These are phyloP conservation scores for Monilinia laxa DNA, from an alignment of 2,329 filamentous ascomycete genomes.

Conservation along the genomic window DNA sequence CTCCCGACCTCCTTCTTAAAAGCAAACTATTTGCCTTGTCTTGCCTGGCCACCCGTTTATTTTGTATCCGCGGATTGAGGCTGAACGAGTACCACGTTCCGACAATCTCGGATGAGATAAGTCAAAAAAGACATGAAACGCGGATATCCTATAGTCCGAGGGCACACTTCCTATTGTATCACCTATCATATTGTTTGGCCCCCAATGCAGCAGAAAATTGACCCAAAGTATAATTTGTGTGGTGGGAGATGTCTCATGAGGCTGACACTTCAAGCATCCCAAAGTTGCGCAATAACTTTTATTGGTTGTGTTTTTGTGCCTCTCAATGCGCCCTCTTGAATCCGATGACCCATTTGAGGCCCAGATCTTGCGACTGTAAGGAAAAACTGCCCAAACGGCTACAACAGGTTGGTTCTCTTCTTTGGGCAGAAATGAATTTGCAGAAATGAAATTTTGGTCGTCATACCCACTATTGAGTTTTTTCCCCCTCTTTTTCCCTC, in stretches of 20 bases:
- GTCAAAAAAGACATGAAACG: constrained; percentile 18
- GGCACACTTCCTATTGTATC: constrained; percentile 1
- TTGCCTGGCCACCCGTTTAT: constrained; percentile 15
- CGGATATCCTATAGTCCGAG: constrained; percentile 7
- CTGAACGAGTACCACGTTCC: constrained; percentile 15
- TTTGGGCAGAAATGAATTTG: constrained; percentile 13
- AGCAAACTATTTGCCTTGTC: constrained; percentile 11
- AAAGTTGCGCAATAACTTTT: constrained; percentile 13
- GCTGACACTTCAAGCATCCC: constrained; percentile 17
- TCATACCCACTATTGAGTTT: constrained; percentile 10
- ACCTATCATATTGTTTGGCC: constrained; percentile 17
- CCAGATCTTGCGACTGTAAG: constrained; percentile 7
- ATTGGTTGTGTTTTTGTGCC: constrained; percentile 17
- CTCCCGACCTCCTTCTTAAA: background rate
- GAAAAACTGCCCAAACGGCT: constrained; percentile 19
- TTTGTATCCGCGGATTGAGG: constrained; percentile 14
- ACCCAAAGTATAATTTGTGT: constrained; percentile 11
- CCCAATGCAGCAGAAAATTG: background rate
- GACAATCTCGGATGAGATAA: constrained; percentile 8
- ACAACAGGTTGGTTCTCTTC: constrained; percentile 17
- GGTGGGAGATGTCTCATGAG: constrained; percentile 15
- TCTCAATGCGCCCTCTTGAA: constrained; percentile 17
- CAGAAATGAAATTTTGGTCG: background rate
- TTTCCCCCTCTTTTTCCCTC: background rate
- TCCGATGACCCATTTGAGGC: constrained; percentile 14